These are phyloP conservation scores for Pseudevernia furfuracea DNA, from an alignment of 495 filamentous ascomycete species.

Conservation along the genomic window DNA sequence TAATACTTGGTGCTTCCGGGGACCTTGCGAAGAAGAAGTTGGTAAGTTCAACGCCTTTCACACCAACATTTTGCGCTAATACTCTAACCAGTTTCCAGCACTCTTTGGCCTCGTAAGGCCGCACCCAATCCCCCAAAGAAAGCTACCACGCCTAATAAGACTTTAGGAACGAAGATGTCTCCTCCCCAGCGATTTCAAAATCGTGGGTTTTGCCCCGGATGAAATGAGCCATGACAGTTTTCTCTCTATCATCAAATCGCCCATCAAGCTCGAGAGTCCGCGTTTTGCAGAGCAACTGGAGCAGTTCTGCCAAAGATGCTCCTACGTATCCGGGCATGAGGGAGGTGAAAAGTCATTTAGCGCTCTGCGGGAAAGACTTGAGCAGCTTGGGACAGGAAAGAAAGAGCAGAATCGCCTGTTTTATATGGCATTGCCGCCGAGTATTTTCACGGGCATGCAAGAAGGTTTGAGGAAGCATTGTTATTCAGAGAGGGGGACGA, in stretches of 20 bases:
- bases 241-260: conserved; percentile 17
- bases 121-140: too few species aligned
- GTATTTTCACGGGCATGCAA: conserved; percentile 22
- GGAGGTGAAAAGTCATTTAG: conserved; percentile 24
- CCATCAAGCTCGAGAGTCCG: conserved; percentile 18
- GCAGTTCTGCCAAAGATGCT: conserved; percentile 23
- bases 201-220: conserved; percentile 25
- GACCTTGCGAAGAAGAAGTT: conserved; percentile 28
- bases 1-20: conserved; percentile 25
- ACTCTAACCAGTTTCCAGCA: conserved; percentile 20
- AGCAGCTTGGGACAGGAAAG: conserved; percentile 18
- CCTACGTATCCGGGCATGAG: conserved; percentile 25
- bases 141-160: neutral
- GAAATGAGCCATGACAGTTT: conserved; percentile 22
- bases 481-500: conserved; percentile 20
- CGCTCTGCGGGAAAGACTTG: conserved; percentile 18
- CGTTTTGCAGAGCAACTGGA: conserved; percentile 21
- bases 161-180: conserved; percentile 20
- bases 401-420: conserved; percentile 25
- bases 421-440: conserved; percentile 27
- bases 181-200: conserved; percentile 18
- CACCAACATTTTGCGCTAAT: neutral
- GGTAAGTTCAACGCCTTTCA: neutral
- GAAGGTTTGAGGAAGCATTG: conserved; percentile 23
- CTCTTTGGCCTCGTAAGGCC: conserved; percentile 25